Evolutionary conservation across 768 basidiomycete genomes (phyloP).

Genomic region (Cystofilobasidium bisporidii): DNA sequence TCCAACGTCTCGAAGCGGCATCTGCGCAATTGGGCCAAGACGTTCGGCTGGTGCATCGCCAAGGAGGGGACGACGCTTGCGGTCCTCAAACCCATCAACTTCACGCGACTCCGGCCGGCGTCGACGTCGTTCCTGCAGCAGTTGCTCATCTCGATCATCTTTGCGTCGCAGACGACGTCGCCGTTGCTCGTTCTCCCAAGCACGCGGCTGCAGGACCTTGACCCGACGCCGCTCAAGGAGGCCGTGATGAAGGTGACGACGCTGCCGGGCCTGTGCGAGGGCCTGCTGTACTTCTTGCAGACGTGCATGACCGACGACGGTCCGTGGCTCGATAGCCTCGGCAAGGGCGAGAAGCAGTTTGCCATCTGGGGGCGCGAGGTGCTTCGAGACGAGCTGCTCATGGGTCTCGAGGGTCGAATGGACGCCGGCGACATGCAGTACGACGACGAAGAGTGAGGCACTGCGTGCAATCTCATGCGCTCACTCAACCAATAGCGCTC

Average conservation of each 20-base stretch:
- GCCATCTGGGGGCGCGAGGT: constrained; percentile 59
- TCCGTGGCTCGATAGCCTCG: constrained; percentile 41
- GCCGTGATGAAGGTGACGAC: constrained; percentile 66
- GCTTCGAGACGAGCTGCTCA: constrained; percentile 60
- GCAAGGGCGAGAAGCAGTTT: constrained; percentile 42
- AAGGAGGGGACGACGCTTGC: constrained; percentile 65
- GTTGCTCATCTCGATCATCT: constrained; percentile 58
- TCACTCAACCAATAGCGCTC: no score
- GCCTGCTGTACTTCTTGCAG: constrained; percentile 60
- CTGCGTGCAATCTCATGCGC: no score
- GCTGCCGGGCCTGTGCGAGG: constrained; percentile 59
- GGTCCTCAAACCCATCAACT: constrained; percentile 87
- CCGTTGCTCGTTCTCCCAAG: constrained; percentile 48
- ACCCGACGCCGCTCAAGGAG: constrained; percentile 51
- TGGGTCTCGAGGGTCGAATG: constrained; percentile 43
- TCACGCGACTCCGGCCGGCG: constrained; percentile 58
- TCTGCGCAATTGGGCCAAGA: constrained; percentile 64
- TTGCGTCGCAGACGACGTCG: constrained; percentile 63
- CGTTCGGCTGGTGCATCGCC: constrained; percentile 87
- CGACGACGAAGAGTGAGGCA: no score
- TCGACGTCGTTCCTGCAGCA: constrained; percentile 59
- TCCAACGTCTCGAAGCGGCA: constrained; percentile 46
- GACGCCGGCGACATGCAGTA: neutral
- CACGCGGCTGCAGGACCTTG: constrained; percentile 34
- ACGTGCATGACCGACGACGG: constrained; percentile 26